These are phyloP conservation scores for Fraxinus baroniana DNA, from an alignment of 305 asterid species.

Conservation along the genomic window DNA sequence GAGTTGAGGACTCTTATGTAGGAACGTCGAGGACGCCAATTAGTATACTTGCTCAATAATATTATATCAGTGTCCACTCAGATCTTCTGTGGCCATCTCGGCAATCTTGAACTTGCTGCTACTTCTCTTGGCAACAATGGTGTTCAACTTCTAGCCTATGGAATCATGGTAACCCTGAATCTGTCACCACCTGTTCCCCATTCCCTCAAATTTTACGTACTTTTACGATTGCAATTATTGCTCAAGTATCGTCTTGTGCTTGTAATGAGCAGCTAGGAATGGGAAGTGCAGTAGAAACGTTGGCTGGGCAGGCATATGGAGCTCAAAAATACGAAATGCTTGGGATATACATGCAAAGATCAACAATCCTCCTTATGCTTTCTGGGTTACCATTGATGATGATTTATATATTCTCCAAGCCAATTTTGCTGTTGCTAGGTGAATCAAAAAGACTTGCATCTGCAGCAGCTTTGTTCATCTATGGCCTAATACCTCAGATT, in stretches of 20 bases:
- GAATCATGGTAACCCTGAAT: constrained; percentile 39
- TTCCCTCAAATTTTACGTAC: background rate
- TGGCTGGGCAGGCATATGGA: constrained; percentile 57
- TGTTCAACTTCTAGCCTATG: constrained; percentile 45
- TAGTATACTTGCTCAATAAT: constrained; percentile 43
- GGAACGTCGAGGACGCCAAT: too few species aligned
- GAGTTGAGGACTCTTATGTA: constrained; percentile 35
- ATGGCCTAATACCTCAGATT: constrained; percentile 49
- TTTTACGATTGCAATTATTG: background rate
- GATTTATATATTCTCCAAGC: constrained; percentile 36
- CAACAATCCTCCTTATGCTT: constrained; percentile 35
- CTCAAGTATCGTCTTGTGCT: background rate
- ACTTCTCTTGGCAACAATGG: constrained; percentile 45
- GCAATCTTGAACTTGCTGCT: constrained; percentile 52
- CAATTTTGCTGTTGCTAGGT: constrained; percentile 38
- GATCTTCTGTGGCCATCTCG: constrained; percentile 54
- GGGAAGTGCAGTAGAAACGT: constrained; percentile 60
- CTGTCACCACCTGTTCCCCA: background rate
- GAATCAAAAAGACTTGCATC: constrained; percentile 36
- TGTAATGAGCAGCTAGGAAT: constrained; percentile 38
- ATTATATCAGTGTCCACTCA: constrained; percentile 44
- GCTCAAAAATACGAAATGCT: constrained; percentile 40
- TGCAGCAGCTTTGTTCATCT: constrained; percentile 39
- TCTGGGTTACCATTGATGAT: constrained; percentile 38
- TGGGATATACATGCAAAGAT: constrained; percentile 52